Evolutionary conservation across 139 green algal genomes (phyloP).

Genomic region (Asterochloris erici): DNA sequence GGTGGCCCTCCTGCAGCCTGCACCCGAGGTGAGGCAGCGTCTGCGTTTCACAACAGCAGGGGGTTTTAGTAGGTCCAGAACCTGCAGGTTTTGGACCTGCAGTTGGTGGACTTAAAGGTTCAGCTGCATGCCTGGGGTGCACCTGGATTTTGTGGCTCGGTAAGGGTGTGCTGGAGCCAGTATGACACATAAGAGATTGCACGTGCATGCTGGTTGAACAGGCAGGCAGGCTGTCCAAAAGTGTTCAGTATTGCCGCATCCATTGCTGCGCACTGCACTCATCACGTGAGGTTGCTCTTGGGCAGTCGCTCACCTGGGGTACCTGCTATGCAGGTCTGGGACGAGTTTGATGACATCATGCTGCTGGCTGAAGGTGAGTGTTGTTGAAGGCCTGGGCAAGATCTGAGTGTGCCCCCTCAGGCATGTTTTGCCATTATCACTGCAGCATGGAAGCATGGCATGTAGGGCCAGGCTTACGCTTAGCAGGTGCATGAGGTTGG

Average conservation of each 20-base stretch:
- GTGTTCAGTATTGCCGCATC: too few species aligned
- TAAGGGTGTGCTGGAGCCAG: too few species aligned
- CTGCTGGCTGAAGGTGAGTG: constrained; percentile 35
- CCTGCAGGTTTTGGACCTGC: too few species aligned
- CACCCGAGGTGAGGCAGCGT: constrained; percentile 25
- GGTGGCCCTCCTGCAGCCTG: constrained; percentile 53
- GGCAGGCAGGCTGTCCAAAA: too few species aligned
- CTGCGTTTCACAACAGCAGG: not conserved
- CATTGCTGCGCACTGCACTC: too few species aligned
- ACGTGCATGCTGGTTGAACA: too few species aligned
- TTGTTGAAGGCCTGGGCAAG: not conserved
- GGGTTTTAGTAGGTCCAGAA: not conserved
- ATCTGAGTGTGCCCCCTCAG: not conserved
- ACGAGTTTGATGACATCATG: constrained; percentile 61
- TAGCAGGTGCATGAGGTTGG: not conserved
- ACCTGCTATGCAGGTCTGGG: constrained; percentile 18
- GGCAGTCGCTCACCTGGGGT: too few species aligned
- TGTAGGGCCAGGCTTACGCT: not conserved
- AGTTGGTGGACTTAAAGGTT: too few species aligned
- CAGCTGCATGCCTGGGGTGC: too few species aligned
- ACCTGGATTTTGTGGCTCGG: not conserved
- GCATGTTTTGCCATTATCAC: too few species aligned
- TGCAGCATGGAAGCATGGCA: not conserved
- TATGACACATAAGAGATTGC: too few species aligned
- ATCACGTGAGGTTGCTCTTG: too few species aligned